These are phyloP conservation scores for Populus pruinosa DNA, from an alignment of 345 rosid species.

Conservation along the genomic window DNA sequence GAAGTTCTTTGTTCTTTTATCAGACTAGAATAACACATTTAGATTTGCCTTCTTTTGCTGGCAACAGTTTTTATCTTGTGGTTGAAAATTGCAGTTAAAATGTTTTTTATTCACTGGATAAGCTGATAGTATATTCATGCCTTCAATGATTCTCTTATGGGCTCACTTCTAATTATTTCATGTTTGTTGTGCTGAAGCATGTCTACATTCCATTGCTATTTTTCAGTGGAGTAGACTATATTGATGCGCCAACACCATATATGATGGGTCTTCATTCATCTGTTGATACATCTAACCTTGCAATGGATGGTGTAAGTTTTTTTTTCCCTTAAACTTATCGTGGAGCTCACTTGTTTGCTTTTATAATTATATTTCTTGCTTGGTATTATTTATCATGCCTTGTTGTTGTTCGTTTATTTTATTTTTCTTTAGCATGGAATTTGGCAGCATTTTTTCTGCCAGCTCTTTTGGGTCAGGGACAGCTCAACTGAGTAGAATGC, in stretches of 20 bases:
- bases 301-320: constrained; percentile 96
- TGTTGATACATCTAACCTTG: constrained; percentile 79
- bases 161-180: constrained; percentile 43
- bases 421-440: neutral
- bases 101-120: constrained; percentile 5
- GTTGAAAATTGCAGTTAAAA: constrained; percentile 1
- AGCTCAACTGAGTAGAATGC: neutral
- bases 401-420: neutral
- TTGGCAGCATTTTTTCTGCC: neutral
- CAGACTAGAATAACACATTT: neutral
- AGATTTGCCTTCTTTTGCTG: neutral
- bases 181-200: constrained; percentile 83
- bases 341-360: constrained; percentile 1
- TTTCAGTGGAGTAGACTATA: constrained; percentile 99
- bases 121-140: neutral
- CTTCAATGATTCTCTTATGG: constrained; percentile 11
- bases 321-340: neutral
- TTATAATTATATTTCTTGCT: neutral
- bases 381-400: neutral
- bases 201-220: constrained; percentile 99
- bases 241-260: constrained; percentile 98
- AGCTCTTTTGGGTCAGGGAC: neutral
- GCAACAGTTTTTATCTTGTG: neutral
- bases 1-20: neutral
- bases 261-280: constrained; percentile 99